Base-by-base conservation (phyloP, 371 early-diverging fungal species). In the Mortierella sp. region DNA sequence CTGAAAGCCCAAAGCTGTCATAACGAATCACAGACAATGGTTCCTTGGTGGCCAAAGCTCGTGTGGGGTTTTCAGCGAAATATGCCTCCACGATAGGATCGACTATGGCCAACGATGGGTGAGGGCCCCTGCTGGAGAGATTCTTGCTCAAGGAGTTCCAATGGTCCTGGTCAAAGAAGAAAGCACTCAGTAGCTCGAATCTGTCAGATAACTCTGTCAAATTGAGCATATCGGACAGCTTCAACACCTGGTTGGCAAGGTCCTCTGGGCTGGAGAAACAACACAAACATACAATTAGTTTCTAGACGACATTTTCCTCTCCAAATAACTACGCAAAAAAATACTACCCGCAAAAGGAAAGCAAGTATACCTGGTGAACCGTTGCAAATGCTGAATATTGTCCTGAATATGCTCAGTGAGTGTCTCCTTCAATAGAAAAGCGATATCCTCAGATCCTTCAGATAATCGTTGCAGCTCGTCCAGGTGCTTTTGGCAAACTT, bases 1-100 rank as follows among this genome's bases (percentile, higher is more conserved):
- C 76, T 19, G 88, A 88, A 5, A 90, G 71, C 0, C 90, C 92
- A 77, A 87, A 87, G 15, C 85, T 63, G 67, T 91, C 92, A 38
- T 88, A 90, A 0, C 67, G n/a, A 8, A 86, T 70, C 0, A 83
- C 74, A 6, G 64, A 7, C 13, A 22, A 9, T 19, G 63, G 45
- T 19, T 33, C 32, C 28, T 65, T 55, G 4, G 24, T 3, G 4
- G 10, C 38, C n/a, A 38, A 11, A 0, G 19, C 59, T 0, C 55
- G 36, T 13, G 45, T 50, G 13, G 63, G 45, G 28, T 41, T 72
- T n/a, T 72, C 61, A 10, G 66, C 62, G 58, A 61, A 75, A 28
- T 59, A 60, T 8, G 84, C 74, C 36, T 77, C 70, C 24, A 83
- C 60, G 33, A 77, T 67, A n/a, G 83, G 74, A 52, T 84, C 85